Base-by-base conservation (phyloP, 441 rosid species). In the Kokia cookei region DNA sequence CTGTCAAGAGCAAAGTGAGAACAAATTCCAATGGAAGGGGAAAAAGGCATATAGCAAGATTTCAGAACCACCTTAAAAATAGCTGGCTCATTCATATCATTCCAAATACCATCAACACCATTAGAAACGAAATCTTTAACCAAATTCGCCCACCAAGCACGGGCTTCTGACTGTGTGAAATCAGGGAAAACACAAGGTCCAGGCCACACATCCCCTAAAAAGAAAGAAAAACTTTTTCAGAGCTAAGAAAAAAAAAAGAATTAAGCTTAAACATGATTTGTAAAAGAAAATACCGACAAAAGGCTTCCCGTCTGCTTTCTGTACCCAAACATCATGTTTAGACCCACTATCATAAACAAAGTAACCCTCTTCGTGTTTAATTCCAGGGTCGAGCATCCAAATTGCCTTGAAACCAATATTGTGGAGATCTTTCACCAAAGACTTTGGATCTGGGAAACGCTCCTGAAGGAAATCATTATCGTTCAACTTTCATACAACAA, bases 301-400 rank as follows among this genome's bases (percentile, higher is more conserved):
- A 47, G 90, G 88, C 24, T 70, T 85, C 78, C 92, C 94, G 81
- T 90, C 88, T 73, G 93, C 91, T 77, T 75, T 87, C 57, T 81
- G 83, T 76, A 93, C 68, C 97, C 99, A 95, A 54, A 81, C 87
- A 76, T 89, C 89, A 82, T 67, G 78, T 80, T 82, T 68, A 70
- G 86, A 79, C 62, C 97, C 99, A 74, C 91, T 90, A 75, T 91
- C 94, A 73, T 90, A 89, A 65, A 87, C 78, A 82, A 73, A 75
- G 76, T 90, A 93, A 43, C 93, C 94, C 53, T 91, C 88, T 79
- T 95, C 99, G 5, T 66, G 78, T 79, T 95, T 95, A 76, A 93
- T 90, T 63, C 99, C 98, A 37, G 98, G 99, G 80, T 95, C 97
- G 63, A 93, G 97, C 97, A 96, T 96, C 99, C 98, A 96, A 64